Evolutionary conservation across 345 rosid species (phyloP), one percentile per base, ranked within the genome.

Genomic region (Hypericum androsaemum): DNA sequence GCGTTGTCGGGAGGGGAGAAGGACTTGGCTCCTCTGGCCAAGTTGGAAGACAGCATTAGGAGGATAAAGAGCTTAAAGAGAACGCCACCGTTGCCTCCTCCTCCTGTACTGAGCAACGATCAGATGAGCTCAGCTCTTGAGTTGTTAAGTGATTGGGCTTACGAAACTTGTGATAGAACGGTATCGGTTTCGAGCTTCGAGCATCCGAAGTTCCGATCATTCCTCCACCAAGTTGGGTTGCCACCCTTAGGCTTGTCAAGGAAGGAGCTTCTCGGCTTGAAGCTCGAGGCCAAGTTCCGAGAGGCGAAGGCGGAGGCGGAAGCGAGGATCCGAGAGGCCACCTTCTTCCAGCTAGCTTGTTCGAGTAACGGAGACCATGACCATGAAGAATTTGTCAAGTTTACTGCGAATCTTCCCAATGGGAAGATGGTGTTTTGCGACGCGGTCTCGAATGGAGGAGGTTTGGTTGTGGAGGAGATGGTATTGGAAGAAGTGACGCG

Each of bases 31-130:
- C 67, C 83, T 9, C 61, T 78, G 41, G 83, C 80, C 12, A 72
- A 70, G 80, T 63, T 78, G 68, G 83, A 78, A 61, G 70, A 75
- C 41, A 78, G 83, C 52, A 74, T 78, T 6, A 78, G 75, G 74
- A 75, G 59, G 78, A 76, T 75, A 15, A 78, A 78, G 71, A 75
- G 80, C 51, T 76, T 78, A 6, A 75, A 78, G 32, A 22, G 4
- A 22, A 1, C 4, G 2, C 32, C 32, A 58, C 42, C 76, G 7
- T 67, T 72, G 32, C 76, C 74, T 11, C 78, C 74, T 62, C 73
- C 80, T 40, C 67, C 73, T 22, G 32, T 22, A 32, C 63, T 78
- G 41, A 75, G 63, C 66, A 70, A 72, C 63, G 70, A 68, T 50
- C 83, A 72, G 63, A 52, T 70, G 55, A 73, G 73, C 55, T 72